Evolutionary conservation across 495 filamentous ascomycete species (phyloP), one percentile per base, ranked within the genome.

Genomic region (Neurospora pannonica): DNA sequence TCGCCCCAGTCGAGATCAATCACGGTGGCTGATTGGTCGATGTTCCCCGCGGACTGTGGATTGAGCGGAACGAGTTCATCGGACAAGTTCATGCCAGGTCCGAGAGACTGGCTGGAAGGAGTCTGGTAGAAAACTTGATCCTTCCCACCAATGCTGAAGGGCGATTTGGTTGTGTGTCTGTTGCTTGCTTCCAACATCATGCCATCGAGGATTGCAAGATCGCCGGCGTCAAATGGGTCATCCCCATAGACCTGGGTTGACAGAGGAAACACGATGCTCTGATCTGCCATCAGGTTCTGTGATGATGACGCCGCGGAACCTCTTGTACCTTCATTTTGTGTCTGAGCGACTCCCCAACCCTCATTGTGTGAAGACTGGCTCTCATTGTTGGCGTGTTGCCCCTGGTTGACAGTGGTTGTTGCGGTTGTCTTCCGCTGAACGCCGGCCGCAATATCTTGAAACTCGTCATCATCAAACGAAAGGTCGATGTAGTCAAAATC

Each of bases 401-500:
- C 43, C 74, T 69, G 71, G 28, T 37, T 74, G 31, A 3, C 70
- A 7, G 21, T 24, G 71, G 42, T 62, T 19, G 40, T 38, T 43
- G 37, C 69, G 8, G 28, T 36, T 13, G 48, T 43, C 48, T 38
- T 17, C 21, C 10, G 40, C 31, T 73, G 13, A 9, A 21, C 13
- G 38, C 42, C 1, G 46, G 11, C 9, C 28, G 60, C n/a, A 13
- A 24, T 42, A 34, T 62, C 21, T 19, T 70, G 67, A 15, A 24
- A 40, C 24, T 74, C 75, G 6, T 80, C 72, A 39, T 81, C 76
- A 9, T 38, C 43, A 15, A 38, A 74, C 0, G 78, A 80, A 28
- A 85, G 78, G 38, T 85, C 83, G 62, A 85, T 80, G 69, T 75
- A 84, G 19, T 85, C 83, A 38, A 82, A 70, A 54, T 81, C 78